phyloP scores from a whole-genome alignment of 225 moss, liverwort and hornwort genomes.

The Antitrichia curtipendula region DNA sequence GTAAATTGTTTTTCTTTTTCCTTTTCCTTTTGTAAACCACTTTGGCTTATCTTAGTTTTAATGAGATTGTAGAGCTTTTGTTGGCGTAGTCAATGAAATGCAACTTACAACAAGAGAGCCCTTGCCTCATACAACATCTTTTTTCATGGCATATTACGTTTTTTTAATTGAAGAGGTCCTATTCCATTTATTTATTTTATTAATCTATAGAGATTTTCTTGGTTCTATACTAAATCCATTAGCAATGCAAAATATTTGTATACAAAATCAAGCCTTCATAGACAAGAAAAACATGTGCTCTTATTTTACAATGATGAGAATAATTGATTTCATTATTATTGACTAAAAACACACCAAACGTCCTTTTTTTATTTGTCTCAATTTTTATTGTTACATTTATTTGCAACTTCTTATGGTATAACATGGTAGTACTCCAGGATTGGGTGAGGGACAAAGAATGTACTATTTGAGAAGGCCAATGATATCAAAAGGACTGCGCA shows the following conservation, averaged over 20 bases:
- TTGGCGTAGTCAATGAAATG: rapidly evolving
- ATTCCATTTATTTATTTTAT: background rate
- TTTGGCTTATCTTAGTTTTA: background rate
- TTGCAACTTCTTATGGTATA: background rate
- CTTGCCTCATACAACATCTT: rapidly evolving
- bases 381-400: background rate
- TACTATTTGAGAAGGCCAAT: too few species aligned
- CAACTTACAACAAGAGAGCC: rapidly evolving
- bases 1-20: rapidly evolving
- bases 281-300: background rate
- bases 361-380: background rate
- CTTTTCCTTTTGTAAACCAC: too few species aligned
- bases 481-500: too few species aligned
- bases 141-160: rapidly evolving
- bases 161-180: background rate
- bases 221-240: background rate
- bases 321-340: background rate
- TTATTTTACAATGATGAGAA: background rate
- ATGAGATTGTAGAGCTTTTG: background rate
- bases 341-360: background rate
- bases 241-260: background rate
- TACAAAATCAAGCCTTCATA: background rate
- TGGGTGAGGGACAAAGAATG: too few species aligned
- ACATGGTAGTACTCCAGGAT: too few species aligned
- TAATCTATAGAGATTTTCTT: background rate